A percentile compares a stretch with the other conserved stretches of the same genome.
These are phyloP conservation scores for Umbelopsis sp. DNA, from an alignment of 371 early-diverging fungal genomes.

Conservation along the genomic window DNA sequence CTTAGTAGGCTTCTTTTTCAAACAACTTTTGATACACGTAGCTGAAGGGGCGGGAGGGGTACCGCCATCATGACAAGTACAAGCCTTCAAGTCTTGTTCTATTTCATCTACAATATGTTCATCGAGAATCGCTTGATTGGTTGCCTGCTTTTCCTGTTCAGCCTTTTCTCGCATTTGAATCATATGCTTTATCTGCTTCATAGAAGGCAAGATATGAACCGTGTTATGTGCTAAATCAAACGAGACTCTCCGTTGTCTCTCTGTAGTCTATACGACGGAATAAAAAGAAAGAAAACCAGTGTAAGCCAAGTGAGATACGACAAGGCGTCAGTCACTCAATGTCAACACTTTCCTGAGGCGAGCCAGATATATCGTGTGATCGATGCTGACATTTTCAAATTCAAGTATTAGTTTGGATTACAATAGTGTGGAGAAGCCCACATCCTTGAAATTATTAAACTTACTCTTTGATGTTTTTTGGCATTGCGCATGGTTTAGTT, in stretches of 20 bases:
- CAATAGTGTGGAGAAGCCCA: no score
- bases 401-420: no score
- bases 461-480: constrained; percentile 10
- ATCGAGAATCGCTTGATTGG: constrained; percentile 41
- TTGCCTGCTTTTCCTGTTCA: constrained; percentile 31
- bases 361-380: constrained; percentile 5
- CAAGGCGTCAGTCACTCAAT: no score
- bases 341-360: constrained; percentile 9
- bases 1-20: constrained; percentile 24
- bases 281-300: neutral
- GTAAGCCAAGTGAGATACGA: neutral
- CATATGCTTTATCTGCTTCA: constrained; percentile 38
- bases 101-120: constrained; percentile 51
- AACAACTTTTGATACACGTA: constrained; percentile 29
- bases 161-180: constrained; percentile 36
- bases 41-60: neutral
- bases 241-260: constrained; percentile 39
- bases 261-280: constrained; percentile 11
- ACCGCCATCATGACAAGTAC: constrained; percentile 5
- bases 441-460: neutral
- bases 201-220: constrained; percentile 44
- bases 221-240: constrained; percentile 50
- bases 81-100: constrained; percentile 25
- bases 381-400: neutral
- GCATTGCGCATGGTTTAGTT: constrained; percentile 11